Evolutionary conservation across 75 land plant genomes (phyloP).

Genomic region (Sequoiadendron giganteum): DNA sequence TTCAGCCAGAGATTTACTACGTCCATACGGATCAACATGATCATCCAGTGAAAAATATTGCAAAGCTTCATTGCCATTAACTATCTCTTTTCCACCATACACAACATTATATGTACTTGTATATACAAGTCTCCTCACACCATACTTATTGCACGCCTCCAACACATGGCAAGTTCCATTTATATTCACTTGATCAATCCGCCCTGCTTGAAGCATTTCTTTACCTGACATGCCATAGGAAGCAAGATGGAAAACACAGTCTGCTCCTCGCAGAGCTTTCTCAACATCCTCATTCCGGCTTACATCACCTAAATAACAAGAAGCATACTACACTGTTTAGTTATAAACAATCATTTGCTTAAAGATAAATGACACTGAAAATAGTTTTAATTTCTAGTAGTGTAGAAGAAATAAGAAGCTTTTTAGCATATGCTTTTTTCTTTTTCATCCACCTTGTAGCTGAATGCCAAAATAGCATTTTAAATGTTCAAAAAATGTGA

Average conservation of each 20-base stretch:
- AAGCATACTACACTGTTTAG: neutral
- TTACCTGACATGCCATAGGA: constrained; percentile 92
- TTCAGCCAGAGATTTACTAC: constrained; percentile 90
- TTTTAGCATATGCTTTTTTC: neutral
- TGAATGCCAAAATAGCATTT: neutral
- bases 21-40: constrained; percentile 83
- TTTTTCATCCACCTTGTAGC: neutral
- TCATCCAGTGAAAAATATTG: constrained; percentile 77
- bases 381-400: neutral
- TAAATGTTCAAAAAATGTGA: neutral
- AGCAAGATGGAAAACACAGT: constrained; percentile 96
- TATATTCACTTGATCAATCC: constrained; percentile 79
- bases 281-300: constrained; percentile 56
- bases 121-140: constrained; percentile 79
- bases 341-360: neutral
- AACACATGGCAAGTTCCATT: constrained; percentile 81
- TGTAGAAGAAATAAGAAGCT: neutral
- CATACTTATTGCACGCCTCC: constrained; percentile 72
- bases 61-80: constrained; percentile 81
- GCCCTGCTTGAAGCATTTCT: constrained; percentile 84
- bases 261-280: constrained; percentile 62
- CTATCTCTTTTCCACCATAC: constrained; percentile 83
- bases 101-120: constrained; percentile 93
- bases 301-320: constrained; percentile 61
- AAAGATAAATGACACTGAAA: neutral